Evolutionary conservation across 345 rosid genomes (phyloP).

Genomic region (Euphorbia tirucalli): DNA sequence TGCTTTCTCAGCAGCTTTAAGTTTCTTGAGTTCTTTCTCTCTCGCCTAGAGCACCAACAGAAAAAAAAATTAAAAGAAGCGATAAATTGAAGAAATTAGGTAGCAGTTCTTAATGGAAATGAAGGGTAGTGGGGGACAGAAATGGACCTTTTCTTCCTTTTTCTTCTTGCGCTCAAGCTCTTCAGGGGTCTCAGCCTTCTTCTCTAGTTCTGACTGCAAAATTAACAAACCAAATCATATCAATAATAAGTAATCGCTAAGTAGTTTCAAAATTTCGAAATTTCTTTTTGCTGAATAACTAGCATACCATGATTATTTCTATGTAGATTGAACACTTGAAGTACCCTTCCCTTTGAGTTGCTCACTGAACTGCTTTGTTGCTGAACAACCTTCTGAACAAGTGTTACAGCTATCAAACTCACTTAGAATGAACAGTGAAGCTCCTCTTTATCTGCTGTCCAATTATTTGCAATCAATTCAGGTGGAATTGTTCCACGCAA

Average conservation of each 20-base stretch:
- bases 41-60: constrained; percentile 39
- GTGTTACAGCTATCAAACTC: too few relatives aligned
- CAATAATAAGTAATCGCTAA: not conserved
- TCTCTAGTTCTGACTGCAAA: constrained; percentile 29
- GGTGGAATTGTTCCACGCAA: too few relatives aligned
- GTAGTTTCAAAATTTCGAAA: too few relatives aligned
- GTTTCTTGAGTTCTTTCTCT: constrained; percentile 84
- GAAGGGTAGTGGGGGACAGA: not conserved
- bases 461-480: too few relatives aligned
- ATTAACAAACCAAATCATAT: not conserved
- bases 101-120: not conserved
- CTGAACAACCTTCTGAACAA: too few relatives aligned
- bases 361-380: too few relatives aligned
- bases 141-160: constrained; percentile 78
- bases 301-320: not conserved
- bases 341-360: too few relatives aligned
- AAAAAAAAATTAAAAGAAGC: not conserved
- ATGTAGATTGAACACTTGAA: too few relatives aligned
- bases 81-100: not conserved
- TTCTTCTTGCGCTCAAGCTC: constrained; percentile 88
- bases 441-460: too few relatives aligned
- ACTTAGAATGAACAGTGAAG: too few relatives aligned
- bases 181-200: constrained; percentile 53
- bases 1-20: constrained; percentile 75
- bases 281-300: too few relatives aligned